Evolutionary conservation across 371 early-diverging fungal species (phyloP), one percentile per base, ranked within the genome.

Genomic region (Rhizomucor miehei): DNA sequence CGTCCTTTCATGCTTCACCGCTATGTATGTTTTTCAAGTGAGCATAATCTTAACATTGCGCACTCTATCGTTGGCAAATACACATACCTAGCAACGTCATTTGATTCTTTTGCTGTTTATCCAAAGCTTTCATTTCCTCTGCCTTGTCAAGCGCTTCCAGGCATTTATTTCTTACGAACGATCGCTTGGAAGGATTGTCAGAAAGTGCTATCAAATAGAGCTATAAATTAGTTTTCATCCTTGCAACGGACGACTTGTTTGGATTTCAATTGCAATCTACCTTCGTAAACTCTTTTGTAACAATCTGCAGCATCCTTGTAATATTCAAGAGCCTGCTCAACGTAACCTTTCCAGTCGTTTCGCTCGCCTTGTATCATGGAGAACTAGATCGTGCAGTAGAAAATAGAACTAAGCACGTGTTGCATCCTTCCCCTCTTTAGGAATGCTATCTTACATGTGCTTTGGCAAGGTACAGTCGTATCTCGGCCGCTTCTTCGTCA

Each of bases 301-400:
- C 59, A 57, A 36, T 72, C 73, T 2, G 81, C 81, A 23, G 81
- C 67, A 38, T 77, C 72, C 12, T 63, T 59, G 39, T 67, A 79
- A 46, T 79, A 69, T 10, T 71, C 71, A 12, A 81, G 59, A 8
- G 79, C 79, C 44, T 69, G 57, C 16, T 73, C 75, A 8, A 37
- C 56, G 52, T 71, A 55, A 6, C 61, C 63, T 51, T 77, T 69
- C 8, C 44, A 41, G 44, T 80, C 79, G 47, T 75, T 72, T 17
- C 69, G 36, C 48, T 66, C 66, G 0, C 67, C 81, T 64, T 80
- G 81, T 46, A 62, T 63, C 51, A 52, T 41, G 24, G 56, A 54
- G 50, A 62, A 62, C 56, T 51, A 41, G 3, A 50, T 19, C 6
- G 17, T 5, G 34, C 11, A 8, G 6, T 4, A 16, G 29, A n/a